Evolutionary conservation across 2,329 filamentous ascomycete genomes (phyloP).

Genomic region (Phialemoniopsis sp.): DNA sequence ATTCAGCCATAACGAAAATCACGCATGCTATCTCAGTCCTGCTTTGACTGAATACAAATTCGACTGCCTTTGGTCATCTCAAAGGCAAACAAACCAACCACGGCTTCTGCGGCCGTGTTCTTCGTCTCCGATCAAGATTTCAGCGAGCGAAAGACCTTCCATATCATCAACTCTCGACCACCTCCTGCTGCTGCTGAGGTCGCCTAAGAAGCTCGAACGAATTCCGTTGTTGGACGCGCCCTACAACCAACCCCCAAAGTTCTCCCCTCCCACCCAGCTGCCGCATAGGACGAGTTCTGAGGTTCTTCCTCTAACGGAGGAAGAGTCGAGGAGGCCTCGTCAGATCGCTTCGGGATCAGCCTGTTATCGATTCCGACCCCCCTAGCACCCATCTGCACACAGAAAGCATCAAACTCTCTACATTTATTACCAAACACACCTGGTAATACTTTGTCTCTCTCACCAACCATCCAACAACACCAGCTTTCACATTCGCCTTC

Average conservation of each 20-base stretch:
- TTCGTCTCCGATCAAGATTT: constrained; percentile 67
- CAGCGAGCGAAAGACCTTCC: constrained; percentile 58
- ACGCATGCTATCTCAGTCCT: too few species aligned
- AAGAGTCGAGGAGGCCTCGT: constrained; percentile 99
- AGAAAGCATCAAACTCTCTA: too few species aligned
- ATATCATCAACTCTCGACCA: constrained; percentile 63
- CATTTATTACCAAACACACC: neutral
- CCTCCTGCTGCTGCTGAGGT: constrained; percentile 50
- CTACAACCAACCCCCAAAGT: constrained; percentile 44
- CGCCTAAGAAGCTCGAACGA: constrained; percentile 43
- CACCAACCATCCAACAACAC: constrained; percentile 12
- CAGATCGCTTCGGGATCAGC: constrained; percentile 86
- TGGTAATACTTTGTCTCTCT: constrained; percentile 3
- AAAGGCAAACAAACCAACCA: constrained; percentile 57
- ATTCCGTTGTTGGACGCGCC: constrained; percentile 42
- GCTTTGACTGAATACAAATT: neutral
- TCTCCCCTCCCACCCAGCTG: constrained; percentile 76
- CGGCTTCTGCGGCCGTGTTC: constrained; percentile 60
- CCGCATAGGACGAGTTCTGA: constrained; percentile 98
- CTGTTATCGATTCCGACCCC: constrained; percentile 92
- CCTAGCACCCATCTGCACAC: constrained; percentile 61
- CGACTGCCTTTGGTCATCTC: constrained; percentile 62
- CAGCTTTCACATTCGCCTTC: constrained; percentile 17
- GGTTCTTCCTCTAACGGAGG: constrained; percentile 99
- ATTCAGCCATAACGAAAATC: neutral